A percentile compares a stretch with the other conserved stretches of the same genome.
phyloP scores from a whole-genome alignment of 768 basidiomycete genomes.

The Auriscalpium microsporum region DNA sequence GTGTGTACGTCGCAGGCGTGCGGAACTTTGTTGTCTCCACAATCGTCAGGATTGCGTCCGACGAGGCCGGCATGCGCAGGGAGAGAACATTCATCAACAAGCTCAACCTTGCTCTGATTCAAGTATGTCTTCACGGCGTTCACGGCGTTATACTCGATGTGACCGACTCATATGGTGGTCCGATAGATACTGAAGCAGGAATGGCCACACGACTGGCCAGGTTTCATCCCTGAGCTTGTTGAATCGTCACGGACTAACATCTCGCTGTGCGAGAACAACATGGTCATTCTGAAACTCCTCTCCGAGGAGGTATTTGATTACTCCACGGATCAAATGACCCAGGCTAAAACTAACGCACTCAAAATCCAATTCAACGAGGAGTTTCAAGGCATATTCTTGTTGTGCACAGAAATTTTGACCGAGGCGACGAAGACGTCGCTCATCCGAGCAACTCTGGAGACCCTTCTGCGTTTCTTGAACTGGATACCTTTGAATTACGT shows the following conservation, averaged over 20 bases:
- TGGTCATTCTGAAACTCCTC: slow-evolving; percentile 95
- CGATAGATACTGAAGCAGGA: slow-evolving; percentile 94
- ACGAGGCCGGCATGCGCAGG: slow-evolving; percentile 78
- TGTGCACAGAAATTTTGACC: slow-evolving; percentile 93
- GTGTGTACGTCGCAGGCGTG: slow-evolving; percentile 49
- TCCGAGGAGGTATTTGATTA: slow-evolving; percentile 99
- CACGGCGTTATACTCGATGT: background rate
- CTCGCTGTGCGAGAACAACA: slow-evolving; percentile 98
- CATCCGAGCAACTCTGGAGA: slow-evolving; percentile 92
- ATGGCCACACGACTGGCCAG: slow-evolving; percentile 99
- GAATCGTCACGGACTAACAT: slow-evolving; percentile 95
- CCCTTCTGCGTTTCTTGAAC: slow-evolving; percentile 89
- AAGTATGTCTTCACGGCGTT: slow-evolving; percentile 40
- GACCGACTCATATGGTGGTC: background rate
- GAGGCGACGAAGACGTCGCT: slow-evolving; percentile 94
- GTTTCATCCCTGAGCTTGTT: slow-evolving; percentile 93
- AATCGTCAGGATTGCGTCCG: slow-evolving; percentile 88
- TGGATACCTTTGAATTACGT: slow-evolving; percentile 99
- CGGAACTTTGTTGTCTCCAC: slow-evolving; percentile 93
- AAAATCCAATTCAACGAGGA: slow-evolving; percentile 98
- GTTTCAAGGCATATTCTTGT: slow-evolving; percentile 94
- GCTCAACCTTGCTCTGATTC: slow-evolving; percentile 91
- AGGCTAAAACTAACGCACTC: slow-evolving; percentile 91
- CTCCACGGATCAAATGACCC: slow-evolving; percentile 97
- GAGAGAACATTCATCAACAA: slow-evolving; percentile 96